Evolutionary conservation across 441 rosid species (phyloP), one percentile per base, ranked within the genome.

Genomic region (Hura crepitans): DNA sequence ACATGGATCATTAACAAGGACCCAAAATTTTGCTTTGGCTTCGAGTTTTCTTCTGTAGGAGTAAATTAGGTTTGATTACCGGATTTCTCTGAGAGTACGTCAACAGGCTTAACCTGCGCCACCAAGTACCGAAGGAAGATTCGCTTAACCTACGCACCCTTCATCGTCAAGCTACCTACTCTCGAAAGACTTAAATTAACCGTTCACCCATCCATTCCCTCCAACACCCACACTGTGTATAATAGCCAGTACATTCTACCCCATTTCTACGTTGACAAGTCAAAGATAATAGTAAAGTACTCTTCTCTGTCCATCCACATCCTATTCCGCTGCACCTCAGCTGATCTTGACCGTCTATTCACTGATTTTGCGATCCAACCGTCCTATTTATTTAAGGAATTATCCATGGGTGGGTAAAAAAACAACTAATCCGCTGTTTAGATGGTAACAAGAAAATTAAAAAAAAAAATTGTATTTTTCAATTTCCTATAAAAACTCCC

Each of bases 1-100:
- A 81, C 97, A 94, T 94, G 79, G 87, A 86, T 86, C 96, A 90
- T 89, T 81, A 87, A 89, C 85, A 79, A 75, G 61, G 80, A 76
- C 11, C 74, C 11, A 69, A 31, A 74, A 47, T 67, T n/a, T 72
- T 7, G 7, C 72, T 69, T 63, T 62, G 81, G 63, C 55, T 46
- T 53, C 10, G 17, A n/a, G 51, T 20, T 49, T 33, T 39, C 61
- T 53, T 2, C 20, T 27, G 8, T 13, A 10, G 2, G 6, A n/a
- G 6, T 30, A 37, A 12, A 46, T 33, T 28, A 27, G 56, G 22
- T 46, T 47, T 30, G 8, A 23, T 31, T 65, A 72, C 35, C 5
- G 20, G 2, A 3, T 28, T 18, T 42, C n/a, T 45, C 20, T 50
- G 71, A 18, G n/a, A 20, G 11, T 67, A 59, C 69, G 33, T 58